These are phyloP conservation scores for Neurospora sp. DNA, from an alignment of 495 filamentous ascomycete genomes.

Conservation along the genomic window DNA sequence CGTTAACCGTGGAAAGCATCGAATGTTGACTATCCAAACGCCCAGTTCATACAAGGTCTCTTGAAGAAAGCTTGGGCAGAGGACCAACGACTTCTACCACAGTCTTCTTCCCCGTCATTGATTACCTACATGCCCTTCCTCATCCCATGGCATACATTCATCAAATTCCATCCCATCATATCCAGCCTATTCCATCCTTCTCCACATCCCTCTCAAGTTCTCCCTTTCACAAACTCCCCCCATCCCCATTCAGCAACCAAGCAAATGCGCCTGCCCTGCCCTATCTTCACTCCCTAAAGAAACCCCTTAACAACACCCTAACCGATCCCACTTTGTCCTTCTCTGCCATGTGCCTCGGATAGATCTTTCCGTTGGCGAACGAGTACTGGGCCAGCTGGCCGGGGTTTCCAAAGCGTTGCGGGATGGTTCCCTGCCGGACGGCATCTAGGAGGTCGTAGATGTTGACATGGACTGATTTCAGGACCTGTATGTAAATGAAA, in stretches of 20 bases:
- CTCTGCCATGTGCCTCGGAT: conserved; percentile 8
- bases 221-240: not conserved
- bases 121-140: not conserved
- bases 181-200: not conserved
- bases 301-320: conserved; percentile 6
- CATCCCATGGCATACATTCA: not conserved
- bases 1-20: not conserved
- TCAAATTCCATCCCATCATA: not conserved
- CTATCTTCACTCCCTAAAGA: not conserved
- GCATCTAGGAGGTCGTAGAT: conserved; percentile 28
- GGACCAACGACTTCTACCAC: not conserved
- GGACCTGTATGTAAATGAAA: conserved; percentile 8
- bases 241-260: not conserved
- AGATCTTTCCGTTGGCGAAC: conserved; percentile 1
- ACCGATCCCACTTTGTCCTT: conserved; percentile 20
- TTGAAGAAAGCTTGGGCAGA: not conserved
- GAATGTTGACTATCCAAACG: not conserved
- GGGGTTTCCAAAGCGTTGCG: conserved; percentile 10
- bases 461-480: conserved; percentile 23
- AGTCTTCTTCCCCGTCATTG: not conserved
- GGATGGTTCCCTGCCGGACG: conserved; percentile 1
- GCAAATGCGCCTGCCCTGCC: not conserved
- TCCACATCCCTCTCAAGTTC: not conserved
- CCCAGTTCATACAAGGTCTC: not conserved
- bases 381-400: conserved; percentile 18